Evolutionary conservation across 805 yeast genomes (phyloP).

Genomic region (Saccharomyces mikatae): DNA sequence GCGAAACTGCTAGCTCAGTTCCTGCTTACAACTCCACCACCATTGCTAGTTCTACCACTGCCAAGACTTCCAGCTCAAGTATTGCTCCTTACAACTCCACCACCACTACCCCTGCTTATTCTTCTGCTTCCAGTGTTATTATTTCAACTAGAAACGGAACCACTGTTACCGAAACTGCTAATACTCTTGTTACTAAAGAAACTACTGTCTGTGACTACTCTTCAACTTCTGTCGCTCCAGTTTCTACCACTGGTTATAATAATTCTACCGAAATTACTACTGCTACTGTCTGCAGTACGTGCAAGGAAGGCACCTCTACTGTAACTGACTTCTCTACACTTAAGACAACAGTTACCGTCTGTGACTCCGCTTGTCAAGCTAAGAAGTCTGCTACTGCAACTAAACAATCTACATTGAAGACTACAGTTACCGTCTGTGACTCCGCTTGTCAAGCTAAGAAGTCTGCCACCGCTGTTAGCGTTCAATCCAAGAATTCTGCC

Average conservation of each 20-base stretch:
- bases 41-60: slow-evolving; percentile 1
- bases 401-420: background rate
- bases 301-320: background rate
- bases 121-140: background rate
- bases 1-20: slow-evolving; percentile 1
- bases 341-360: slow-evolving; percentile 3
- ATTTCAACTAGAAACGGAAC: background rate
- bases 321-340: background rate
- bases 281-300: slow-evolving; percentile 1
- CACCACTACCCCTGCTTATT: background rate
- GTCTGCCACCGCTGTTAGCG: slow-evolving; percentile 1
- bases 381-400: slow-evolving; percentile 5
- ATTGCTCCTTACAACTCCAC: background rate
- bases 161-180: background rate
- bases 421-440: slow-evolving; percentile 7
- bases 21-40: background rate
- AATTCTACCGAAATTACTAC: slow-evolving; percentile 1
- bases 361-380: slow-evolving; percentile 10
- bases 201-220: background rate
- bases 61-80: background rate
- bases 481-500: background rate
- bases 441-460: slow-evolving; percentile 9
- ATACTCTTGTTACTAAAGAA: background rate
- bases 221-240: background rate
- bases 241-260: background rate